Base-by-base conservation (phyloP, 2,329 filamentous ascomycete genomes). In the Xylaria sp. region DNA sequence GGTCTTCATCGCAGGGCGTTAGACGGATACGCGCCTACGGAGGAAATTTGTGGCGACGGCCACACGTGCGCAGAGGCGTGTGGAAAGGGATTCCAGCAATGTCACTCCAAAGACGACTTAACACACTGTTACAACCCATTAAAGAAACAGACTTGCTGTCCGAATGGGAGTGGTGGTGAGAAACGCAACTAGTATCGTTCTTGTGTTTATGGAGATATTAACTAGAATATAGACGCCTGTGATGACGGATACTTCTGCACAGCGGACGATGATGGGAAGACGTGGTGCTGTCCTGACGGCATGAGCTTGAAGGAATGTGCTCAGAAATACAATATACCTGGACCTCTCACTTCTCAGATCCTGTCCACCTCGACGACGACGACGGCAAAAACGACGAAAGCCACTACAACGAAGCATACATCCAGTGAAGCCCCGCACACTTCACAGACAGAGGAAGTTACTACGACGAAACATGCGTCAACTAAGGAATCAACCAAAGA, bases 201-300 rank as follows among this genome's bases (percentile, higher is more conserved):
- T 67, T 67, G 54, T 50, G 48, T n/a, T 28, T 28, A 57, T 39
- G 2, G 48, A 31, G 15, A 15, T 20, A 55, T 63, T 72, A 37
- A 73, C 34, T 7, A 9, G 1, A n/a, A 15, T 64, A 34, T 62
- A 90, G 88, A 88, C 79, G 87, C 88, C 39, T 91, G 89, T 78
- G 84, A 88, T 39, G 78, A 80, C 18, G 88, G 87, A 59, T 91
- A 86, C 82, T 91, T 87, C 83, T 91, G 89, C 82, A 84, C 87
- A n/a, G 82, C 85, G 73, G 85, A 89, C 76, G 77, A 79, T 62
- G 74, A 78, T 54, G 78, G 80, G 63, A 80, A 83, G 66, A 90
- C 88, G 41, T 86, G 86, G 82, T 91, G 89, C 83, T 91, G 89
- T 80, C 87, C 88, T 51, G 80, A 89, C 52, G 82, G 81, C 69